phyloP scores from a whole-genome alignment of 768 basidiomycete species.

The Podaxis mareebaensis region DNA sequence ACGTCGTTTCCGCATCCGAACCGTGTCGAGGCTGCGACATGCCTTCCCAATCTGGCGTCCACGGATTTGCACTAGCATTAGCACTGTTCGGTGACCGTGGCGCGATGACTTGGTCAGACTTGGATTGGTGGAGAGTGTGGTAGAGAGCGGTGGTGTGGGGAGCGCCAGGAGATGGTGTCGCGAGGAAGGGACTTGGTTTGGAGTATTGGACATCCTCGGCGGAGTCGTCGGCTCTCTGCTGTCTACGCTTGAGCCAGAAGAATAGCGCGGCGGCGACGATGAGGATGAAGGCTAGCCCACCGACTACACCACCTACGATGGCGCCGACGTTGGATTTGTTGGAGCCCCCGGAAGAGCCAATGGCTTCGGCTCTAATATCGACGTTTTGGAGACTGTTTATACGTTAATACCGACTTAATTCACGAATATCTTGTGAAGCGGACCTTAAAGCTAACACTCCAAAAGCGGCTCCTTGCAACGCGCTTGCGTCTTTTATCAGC shows the following conservation, averaged over 20 bases:
- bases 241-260: slow-evolving; percentile 9
- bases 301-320: slow-evolving; percentile 18
- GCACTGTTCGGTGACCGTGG: neutral
- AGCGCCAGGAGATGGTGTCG: too few species aligned
- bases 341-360: neutral
- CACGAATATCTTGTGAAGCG: slow-evolving; percentile 2
- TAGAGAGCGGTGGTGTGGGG: too few species aligned
- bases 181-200: neutral
- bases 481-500: slow-evolving; percentile 17
- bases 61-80: neutral
- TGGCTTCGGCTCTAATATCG: neutral
- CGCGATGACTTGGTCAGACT: neutral
- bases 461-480: slow-evolving; percentile 34
- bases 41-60: slow-evolving; percentile 1
- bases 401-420: neutral
- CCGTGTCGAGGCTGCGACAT: neutral
- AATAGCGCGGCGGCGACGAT: neutral
- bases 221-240: neutral
- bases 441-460: slow-evolving; percentile 28
- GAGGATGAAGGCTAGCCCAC: slow-evolving; percentile 14
- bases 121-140: neutral
- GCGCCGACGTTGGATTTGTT: slow-evolving; percentile 4
- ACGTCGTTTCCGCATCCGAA: neutral
- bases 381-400: slow-evolving; percentile 8
- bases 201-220: neutral